Base-by-base conservation (phyloP, 2,329 filamentous ascomycete genomes). In the Colletotrichum sp. region DNA sequence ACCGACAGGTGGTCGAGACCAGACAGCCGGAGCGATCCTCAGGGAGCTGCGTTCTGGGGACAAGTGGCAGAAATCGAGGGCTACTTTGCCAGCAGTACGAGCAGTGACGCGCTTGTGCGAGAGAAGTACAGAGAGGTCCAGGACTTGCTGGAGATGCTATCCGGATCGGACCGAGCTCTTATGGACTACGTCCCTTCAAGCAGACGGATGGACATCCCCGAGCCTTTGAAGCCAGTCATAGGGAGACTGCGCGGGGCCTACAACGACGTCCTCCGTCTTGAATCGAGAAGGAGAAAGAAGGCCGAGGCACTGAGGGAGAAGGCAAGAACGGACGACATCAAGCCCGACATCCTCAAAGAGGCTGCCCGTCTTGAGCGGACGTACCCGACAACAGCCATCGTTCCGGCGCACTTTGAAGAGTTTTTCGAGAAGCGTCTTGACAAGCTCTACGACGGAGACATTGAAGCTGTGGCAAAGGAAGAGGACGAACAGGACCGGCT, bases 111-210 rank as follows among this genome's bases (percentile, higher is more conserved):
- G 2, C 82, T 91, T 3, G 95, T 98, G 3, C 92, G 94, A 77
- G 92, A 93, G 5, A 98, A 98, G 84, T 92, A 98, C 71, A 91
- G 90, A 21, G 92, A 93, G 44, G 95, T 94, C 49, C 94, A 97
- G 82, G 90, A 92, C 15, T 90, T 95, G 6, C 91, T 99, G 57
- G 89, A 90, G 4, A 89, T 99, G 6, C 89, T 99, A 6, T 93
- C 93, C 1, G 95, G 95, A 2, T 92, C 95, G 0, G 95, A 98
- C 80, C 91, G 95, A 12, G 94, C 94, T 59, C 89, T 99, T 16
- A 94, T 98, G 84, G 94, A 96, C 67, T 98, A 94, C 80, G 96
- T 99, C 2, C 97, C 97, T 0, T 96, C 94, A 69, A 97, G 95
- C 78, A 90, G 95, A 62, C 92, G 94, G 72, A 93, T 94, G 9